Evolutionary conservation across 2,329 filamentous ascomycete genomes (phyloP).

Genomic region (Tricladium varicosporioides): DNA sequence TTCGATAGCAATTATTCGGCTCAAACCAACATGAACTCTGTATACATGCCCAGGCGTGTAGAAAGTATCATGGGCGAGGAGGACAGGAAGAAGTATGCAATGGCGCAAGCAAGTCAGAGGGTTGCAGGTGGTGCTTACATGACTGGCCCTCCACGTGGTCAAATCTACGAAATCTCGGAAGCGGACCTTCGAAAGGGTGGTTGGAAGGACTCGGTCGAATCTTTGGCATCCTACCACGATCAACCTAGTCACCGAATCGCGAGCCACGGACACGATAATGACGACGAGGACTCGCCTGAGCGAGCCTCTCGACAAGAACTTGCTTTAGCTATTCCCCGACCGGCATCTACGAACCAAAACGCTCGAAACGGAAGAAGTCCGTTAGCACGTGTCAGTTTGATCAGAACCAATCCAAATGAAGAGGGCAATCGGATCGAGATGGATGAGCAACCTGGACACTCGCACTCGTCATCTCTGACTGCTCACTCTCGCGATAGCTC

Average conservation of each 20-base stretch:
- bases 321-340: slow-evolving; percentile 19
- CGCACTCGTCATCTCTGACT: too few relatives aligned
- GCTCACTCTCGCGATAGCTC: not conserved
- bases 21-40: slow-evolving; percentile 54
- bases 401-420: slow-evolving; percentile 30
- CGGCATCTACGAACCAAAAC: slow-evolving; percentile 20
- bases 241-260: slow-evolving; percentile 16
- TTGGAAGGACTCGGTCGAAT: slow-evolving; percentile 41
- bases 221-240: slow-evolving; percentile 28
- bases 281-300: slow-evolving; percentile 15
- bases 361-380: slow-evolving; percentile 35
- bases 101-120: slow-evolving; percentile 58
- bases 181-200: slow-evolving; percentile 41
- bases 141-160: slow-evolving; percentile 40
- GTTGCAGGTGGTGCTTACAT: slow-evolving; percentile 39
- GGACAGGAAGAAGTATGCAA: slow-evolving; percentile 70
- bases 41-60: slow-evolving; percentile 63
- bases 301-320: slow-evolving; percentile 11
- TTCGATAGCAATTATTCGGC: slow-evolving; percentile 64
- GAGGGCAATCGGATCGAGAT: slow-evolving; percentile 24
- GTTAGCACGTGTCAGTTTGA: slow-evolving; percentile 35
- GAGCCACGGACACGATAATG: slow-evolving; percentile 17
- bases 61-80: slow-evolving; percentile 73
- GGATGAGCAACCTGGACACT: slow-evolving; percentile 15
- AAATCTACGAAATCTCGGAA: slow-evolving; percentile 50